Conservation (phyloP, 2,329 filamentous ascomycete species). For the Penicillium sp. region DNA sequence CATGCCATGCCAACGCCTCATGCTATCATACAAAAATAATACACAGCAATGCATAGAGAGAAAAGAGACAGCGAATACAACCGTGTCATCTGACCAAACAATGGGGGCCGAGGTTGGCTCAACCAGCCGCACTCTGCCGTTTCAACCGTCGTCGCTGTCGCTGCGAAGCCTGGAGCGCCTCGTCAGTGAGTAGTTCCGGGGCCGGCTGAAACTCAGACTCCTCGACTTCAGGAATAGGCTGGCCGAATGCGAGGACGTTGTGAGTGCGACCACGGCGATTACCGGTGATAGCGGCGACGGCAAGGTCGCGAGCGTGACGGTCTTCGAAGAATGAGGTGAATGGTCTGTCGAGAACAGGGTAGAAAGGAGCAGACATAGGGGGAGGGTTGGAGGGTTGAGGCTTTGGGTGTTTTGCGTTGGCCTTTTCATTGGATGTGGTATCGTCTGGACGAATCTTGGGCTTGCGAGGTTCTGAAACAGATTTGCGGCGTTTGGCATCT, state of each 20-base stretch:
- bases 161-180: constrained; percentile 40
- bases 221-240: constrained; percentile 67
- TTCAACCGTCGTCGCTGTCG: constrained; percentile 37
- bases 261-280: constrained; percentile 64
- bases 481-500: constrained; percentile 36
- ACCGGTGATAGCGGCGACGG: constrained; percentile 51
- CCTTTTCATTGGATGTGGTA: constrained; percentile 4
- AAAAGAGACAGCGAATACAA: too few species aligned
- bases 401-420: constrained; percentile 29
- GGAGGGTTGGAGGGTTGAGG: constrained; percentile 10
- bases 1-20: constrained; percentile 14
- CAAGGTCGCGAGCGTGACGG: constrained; percentile 71
- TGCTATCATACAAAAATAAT: constrained; percentile 19
- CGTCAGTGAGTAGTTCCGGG: constrained; percentile 35
- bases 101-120: neutral
- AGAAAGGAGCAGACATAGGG: constrained; percentile 6
- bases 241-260: constrained; percentile 66
- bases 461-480: constrained; percentile 14
- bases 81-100: neutral
- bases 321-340: constrained; percentile 87
- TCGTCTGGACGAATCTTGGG: constrained; percentile 3
- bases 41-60: neutral
- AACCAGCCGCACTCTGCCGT: constrained; percentile 19
- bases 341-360: constrained; percentile 47
- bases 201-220: constrained; percentile 67